Percentiles rank a stretch among this genome's conserved stretches.
Conservation (phyloP, 768 basidiomycete genomes). For the Russula ochroleuca region DNA sequence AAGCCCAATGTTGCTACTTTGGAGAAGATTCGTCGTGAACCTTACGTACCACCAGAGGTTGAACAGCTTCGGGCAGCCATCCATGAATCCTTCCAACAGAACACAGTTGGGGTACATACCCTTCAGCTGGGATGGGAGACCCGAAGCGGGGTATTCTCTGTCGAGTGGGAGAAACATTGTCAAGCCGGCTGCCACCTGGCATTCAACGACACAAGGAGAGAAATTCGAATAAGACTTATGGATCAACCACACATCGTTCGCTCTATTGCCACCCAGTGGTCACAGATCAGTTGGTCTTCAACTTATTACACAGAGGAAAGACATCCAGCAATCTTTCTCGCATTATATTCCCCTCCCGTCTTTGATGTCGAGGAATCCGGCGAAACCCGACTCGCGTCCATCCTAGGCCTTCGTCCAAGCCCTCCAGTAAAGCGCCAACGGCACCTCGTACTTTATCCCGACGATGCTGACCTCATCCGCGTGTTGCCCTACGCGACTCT, state of each 20-base stretch:
- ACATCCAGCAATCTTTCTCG: conserved; percentile 41
- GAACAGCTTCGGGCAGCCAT: conserved; percentile 6
- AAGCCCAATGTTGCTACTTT: conserved; percentile 30
- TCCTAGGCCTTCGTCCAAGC: not conserved
- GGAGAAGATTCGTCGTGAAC: conserved; percentile 19
- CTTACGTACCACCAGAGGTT: conserved; percentile 20
- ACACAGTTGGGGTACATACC: conserved; percentile 34
- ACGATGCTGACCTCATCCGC: conserved; percentile 36
- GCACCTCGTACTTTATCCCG: conserved; percentile 36
- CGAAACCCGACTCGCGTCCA: not conserved
- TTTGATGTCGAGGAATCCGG: conserved; percentile 33
- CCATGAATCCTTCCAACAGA: conserved; percentile 31
- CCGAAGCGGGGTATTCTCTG: conserved; percentile 52
- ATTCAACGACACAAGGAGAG: conserved; percentile 43
- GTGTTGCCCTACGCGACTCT: conserved; percentile 52
- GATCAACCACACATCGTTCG: conserved; percentile 29
- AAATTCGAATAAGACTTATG: conserved; percentile 41
- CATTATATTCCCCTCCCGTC: conserved; percentile 40
- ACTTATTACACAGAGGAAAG: conserved; percentile 33
- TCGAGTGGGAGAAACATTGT: conserved; percentile 49
- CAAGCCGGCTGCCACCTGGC: conserved; percentile 32
- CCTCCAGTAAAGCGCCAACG: conserved; percentile 35
- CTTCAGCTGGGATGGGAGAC: conserved; percentile 63
- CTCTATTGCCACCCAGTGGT: conserved; percentile 43
- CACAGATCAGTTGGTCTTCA: conserved; percentile 42